These are phyloP conservation scores for Barbarea vulgaris DNA, from an alignment of 345 rosid genomes.

Conservation along the genomic window DNA sequence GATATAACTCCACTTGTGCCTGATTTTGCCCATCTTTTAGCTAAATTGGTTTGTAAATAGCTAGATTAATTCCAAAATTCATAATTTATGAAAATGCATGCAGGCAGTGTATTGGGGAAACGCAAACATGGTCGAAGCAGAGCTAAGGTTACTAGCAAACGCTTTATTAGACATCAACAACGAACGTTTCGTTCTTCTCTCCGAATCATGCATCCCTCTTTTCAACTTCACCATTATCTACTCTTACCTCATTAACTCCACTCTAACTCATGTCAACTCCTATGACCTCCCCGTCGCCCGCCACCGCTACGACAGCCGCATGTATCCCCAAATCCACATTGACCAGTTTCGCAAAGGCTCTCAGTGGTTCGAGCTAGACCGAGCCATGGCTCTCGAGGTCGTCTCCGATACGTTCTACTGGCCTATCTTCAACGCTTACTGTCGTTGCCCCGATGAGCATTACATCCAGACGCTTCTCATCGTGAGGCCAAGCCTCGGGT, in stretches of 20 bases:
- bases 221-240: slow-evolving; percentile 71
- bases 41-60: background rate
- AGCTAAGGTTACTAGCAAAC: slow-evolving; percentile 74
- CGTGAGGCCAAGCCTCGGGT: slow-evolving; percentile 35
- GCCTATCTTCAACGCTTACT: slow-evolving; percentile 51
- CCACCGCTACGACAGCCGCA: slow-evolving; percentile 53
- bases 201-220: slow-evolving; percentile 84
- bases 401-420: slow-evolving; percentile 65
- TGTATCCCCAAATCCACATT: slow-evolving; percentile 57
- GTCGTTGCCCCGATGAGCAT: slow-evolving; percentile 77
- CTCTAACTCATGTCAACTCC: slow-evolving; percentile 51
- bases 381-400: slow-evolving; percentile 58
- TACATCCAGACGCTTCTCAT: slow-evolving; percentile 67
- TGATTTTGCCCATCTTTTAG: background rate
- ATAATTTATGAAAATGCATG: slow-evolving; percentile 3
- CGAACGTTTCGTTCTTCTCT: slow-evolving; percentile 74
- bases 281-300: slow-evolving; percentile 63
- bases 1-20: too few species aligned
- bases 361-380: slow-evolving; percentile 82
- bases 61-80: slow-evolving; percentile 5
- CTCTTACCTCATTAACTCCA: slow-evolving; percentile 58
- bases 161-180: slow-evolving; percentile 69
- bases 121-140: slow-evolving; percentile 82
- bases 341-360: slow-evolving; percentile 81
- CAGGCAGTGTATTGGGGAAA: slow-evolving; percentile 78